phyloP scores from a whole-genome alignment of 371 early-diverging fungal species.

The Lichtheimia corymbifera region DNA sequence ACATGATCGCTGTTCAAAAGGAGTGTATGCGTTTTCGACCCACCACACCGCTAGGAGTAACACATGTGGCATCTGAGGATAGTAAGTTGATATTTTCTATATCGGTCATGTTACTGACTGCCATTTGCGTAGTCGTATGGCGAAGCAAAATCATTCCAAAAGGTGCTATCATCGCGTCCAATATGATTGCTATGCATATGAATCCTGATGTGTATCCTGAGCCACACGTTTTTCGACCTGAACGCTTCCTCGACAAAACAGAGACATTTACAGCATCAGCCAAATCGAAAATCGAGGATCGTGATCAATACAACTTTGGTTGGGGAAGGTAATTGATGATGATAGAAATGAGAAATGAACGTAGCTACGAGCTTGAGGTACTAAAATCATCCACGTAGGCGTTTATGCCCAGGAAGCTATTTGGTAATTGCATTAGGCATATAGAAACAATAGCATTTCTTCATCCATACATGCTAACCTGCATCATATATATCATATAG shows the following conservation, averaged over 20 bases:
- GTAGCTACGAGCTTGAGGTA: not conserved
- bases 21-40: constrained; percentile 30
- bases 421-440: no score
- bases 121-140: constrained; percentile 7
- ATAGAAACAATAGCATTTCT: not conserved
- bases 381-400: not conserved
- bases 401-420: constrained; percentile 11
- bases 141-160: constrained; percentile 32
- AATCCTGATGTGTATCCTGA: constrained; percentile 13
- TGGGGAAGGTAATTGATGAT: constrained; percentile 12
- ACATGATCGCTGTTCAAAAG: constrained; percentile 27
- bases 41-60: constrained; percentile 25
- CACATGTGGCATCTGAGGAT: constrained; percentile 32
- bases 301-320: constrained; percentile 13
- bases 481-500: not conserved
- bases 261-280: constrained; percentile 4
- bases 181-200: constrained; percentile 18
- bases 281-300: constrained; percentile 6
- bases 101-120: not conserved
- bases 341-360: not conserved
- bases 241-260: constrained; percentile 17
- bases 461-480: not conserved
- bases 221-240: constrained; percentile 17
- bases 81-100: constrained; percentile 11
- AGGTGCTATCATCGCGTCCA: constrained; percentile 24